Evolutionary conservation across 306 rosid species (phyloP), one percentile per base, ranked within the genome.

Genomic region (Fragaria iinumae): DNA sequence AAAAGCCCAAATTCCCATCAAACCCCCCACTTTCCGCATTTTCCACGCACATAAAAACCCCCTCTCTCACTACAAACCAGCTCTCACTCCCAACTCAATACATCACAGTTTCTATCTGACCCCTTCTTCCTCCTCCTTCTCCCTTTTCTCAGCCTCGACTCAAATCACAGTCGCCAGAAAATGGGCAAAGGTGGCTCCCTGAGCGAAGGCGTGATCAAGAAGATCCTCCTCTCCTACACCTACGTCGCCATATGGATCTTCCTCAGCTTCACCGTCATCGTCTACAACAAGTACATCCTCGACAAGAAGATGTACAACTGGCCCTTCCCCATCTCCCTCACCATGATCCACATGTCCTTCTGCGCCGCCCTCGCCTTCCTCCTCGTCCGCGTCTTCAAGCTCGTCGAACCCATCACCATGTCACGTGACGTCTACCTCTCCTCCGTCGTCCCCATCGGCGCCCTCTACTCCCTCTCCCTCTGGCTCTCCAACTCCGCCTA

Each of bases 401-500:
- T 93, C 55, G 98, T 93, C 4, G 98, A 91, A 3, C 97, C 97
- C 0, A 90, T 89, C 0, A 75, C 95, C 11, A 91, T 93, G 97
- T 84, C 97, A 1, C 80, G 93, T 0, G 88, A 88, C 1, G 85
- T 91, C 18, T 93, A 91, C 73, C 72, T 93, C 71, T 84, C 95
- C 3, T 93, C 98, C 67, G 97, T 93, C 23, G 87, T 93, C 18
- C 98, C 98, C 41, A 93, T 93, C 78, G 98, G 98, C 10, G 95
- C 93, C 0, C 93, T 93, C 43, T 93, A 93, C 76, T 76, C 98
- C 6, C 83, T 93, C 16, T 91, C 98, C 7, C 89, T 93, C 18
- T 93, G 98, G 98, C 93, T 93, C 2, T 93, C 98, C 0, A 93
- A 93, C 67, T 93, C 98, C 57, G 98, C 98, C 6, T 93, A 93